Percentiles rank a stretch among this genome's conserved stretches.
Conservation (phyloP, 1,139 yeast genomes). For the Protomyces gravidus region DNA sequence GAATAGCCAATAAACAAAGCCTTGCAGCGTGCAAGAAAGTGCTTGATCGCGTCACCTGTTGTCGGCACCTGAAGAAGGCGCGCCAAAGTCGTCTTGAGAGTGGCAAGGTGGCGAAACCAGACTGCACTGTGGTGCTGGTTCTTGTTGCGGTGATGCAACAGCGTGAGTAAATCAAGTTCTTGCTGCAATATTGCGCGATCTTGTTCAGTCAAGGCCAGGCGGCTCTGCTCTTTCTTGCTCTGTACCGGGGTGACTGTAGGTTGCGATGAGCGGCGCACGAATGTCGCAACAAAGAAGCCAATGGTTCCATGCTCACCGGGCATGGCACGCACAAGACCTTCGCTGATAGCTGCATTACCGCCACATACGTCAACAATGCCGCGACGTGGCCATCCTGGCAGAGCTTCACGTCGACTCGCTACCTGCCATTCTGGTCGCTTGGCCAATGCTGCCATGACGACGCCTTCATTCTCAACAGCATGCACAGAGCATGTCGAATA, state of each 20-base stretch:
- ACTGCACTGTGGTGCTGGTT: constrained; percentile 17
- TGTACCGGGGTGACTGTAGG: not conserved
- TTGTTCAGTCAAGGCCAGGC: not conserved
- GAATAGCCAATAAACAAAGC: constrained; percentile 5
- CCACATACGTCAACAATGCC: constrained; percentile 53
- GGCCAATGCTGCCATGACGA: constrained; percentile 70
- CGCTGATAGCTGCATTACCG: constrained; percentile 52
- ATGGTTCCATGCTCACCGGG: constrained; percentile 94
- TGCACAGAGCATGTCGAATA: constrained; percentile 95
- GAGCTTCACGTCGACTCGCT: constrained; percentile 56
- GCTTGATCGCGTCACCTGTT: not conserved
- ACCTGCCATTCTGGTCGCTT: constrained; percentile 69
- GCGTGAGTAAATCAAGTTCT: constrained; percentile 2
- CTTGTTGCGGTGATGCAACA: constrained; percentile 19
- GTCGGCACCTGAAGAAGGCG: not conserved
- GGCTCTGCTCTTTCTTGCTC: not conserved
- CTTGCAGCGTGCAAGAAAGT: not conserved
- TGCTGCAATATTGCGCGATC: not conserved
- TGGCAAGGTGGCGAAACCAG: constrained; percentile 11
- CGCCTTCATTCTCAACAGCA: constrained; percentile 87
- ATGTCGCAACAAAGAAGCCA: constrained; percentile 91
- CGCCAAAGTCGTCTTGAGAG: constrained; percentile 6
- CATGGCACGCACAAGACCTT: constrained; percentile 76
- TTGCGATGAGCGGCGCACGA: constrained; percentile 42
- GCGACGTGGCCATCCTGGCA: constrained; percentile 81